Base-by-base conservation (phyloP, 768 basidiomycete species). In the Psilocybe subaeruginosa region DNA sequence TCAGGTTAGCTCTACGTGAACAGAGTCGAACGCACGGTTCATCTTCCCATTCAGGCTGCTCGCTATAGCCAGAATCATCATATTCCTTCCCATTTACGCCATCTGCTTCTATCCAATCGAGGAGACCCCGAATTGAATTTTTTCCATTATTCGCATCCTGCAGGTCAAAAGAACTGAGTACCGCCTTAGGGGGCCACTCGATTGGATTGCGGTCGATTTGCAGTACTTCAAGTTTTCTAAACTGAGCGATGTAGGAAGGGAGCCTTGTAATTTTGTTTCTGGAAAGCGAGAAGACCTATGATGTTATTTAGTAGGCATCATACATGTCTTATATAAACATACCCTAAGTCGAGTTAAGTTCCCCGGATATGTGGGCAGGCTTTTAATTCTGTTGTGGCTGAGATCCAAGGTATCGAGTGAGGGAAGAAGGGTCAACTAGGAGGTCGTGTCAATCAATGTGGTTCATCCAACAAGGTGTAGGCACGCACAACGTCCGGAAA, bases 371-470 rank as follows among this genome's bases (percentile, higher is more conserved):
- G 84, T 76, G 9, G 97, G 97, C 19, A 99, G 78, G 52, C 81
- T 78, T 71, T 84, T 88, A 66, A 99, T 85, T 75, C 89, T 93
- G 77, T 99, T 99, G 65, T 92, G 88, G 65, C 93, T 95, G 46
- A 99, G 83, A 73, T 99, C 97, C 64, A 99, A 78, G 60, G 95
- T 97, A 75, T 99, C 97, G 57, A 99, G 81, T 5, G 90, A 89
- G 3, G 90, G 86, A 78, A 99, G 87, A 16, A 86, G 77, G 48
- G 92, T 93, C 47, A 97, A 80, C 95, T 97, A 62, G 14, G 49
- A 50, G 48, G 29, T 27, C 8, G 12, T n/a, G 46, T 70, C 43
- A 65, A 31, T 8, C 12, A 14, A 16, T 63, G 54, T 52, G 41
- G n/a, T 43, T 43, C 14, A 14, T 16, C 14, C 46, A 12, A 47